phyloP scores from a whole-genome alignment of 768 basidiomycete species.

The Leccinum olivaceopallidum region DNA sequence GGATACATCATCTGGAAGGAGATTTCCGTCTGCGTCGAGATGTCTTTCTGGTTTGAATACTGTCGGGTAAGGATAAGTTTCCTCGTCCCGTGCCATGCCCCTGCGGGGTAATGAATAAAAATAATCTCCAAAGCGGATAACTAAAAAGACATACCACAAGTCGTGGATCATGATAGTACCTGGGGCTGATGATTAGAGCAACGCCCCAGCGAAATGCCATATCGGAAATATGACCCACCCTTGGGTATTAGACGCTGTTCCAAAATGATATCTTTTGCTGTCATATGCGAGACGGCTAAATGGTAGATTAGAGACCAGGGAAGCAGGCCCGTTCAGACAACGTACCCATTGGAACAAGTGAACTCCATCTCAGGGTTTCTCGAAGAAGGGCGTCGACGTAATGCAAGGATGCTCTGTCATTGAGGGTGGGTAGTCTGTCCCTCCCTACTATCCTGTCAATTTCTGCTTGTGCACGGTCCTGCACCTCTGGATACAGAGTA shows the following conservation, averaged over 20 bases:
- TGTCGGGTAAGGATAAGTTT: slow-evolving; percentile 29
- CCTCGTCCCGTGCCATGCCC: slow-evolving; percentile 27
- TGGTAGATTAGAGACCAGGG: neutral
- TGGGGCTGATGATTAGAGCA: slow-evolving; percentile 3
- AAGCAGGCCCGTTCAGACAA: neutral
- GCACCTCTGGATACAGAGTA: slow-evolving; percentile 24
- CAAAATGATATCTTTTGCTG: slow-evolving; percentile 42
- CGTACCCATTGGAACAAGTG: slow-evolving; percentile 23
- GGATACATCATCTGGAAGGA: slow-evolving; percentile 22
- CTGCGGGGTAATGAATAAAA: slow-evolving; percentile 5
- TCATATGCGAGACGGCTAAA: slow-evolving; percentile 30
- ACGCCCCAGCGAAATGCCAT: no score
- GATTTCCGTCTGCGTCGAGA: slow-evolving; percentile 22
- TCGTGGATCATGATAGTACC: slow-evolving; percentile 25
- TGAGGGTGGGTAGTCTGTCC: slow-evolving; percentile 16
- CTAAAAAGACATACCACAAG: slow-evolving; percentile 13
- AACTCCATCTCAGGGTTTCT: slow-evolving; percentile 26
- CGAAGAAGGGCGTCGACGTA: slow-evolving; percentile 26
- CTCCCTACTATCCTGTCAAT: slow-evolving; percentile 22
- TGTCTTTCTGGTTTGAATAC: slow-evolving; percentile 38
- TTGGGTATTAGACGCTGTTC: slow-evolving; percentile 39
- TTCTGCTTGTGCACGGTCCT: slow-evolving; percentile 20
- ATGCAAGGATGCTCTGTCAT: slow-evolving; percentile 19
- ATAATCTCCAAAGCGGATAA: neutral
- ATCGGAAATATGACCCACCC: no score